Evolutionary conservation across 345 rosid genomes (phyloP).

Genomic region (Nasturtium officinale): DNA sequence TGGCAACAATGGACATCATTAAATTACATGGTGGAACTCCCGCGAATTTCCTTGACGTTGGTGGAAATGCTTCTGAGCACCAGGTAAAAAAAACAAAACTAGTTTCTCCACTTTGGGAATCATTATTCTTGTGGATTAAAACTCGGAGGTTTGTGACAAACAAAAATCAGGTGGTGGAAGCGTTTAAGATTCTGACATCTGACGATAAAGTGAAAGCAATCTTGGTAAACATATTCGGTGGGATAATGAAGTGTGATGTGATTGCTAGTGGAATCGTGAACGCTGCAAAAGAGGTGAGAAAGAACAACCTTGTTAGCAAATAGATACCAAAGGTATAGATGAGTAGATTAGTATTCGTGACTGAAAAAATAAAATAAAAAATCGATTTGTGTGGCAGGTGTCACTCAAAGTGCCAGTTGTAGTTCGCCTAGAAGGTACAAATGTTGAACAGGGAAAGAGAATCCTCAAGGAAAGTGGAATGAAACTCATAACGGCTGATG

Average conservation of each 20-base stretch:
- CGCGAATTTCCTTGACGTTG: constrained; percentile 97
- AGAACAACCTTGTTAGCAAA: background rate
- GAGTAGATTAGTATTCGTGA: background rate
- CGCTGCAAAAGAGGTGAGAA: constrained; percentile 90
- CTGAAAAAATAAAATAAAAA: background rate
- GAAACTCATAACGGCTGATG: constrained; percentile 87
- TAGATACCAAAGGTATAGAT: background rate
- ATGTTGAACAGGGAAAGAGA: constrained; percentile 86
- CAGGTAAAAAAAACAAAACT: constrained; percentile 57
- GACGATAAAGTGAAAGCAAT: constrained; percentile 99
- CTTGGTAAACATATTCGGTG: constrained; percentile 97
- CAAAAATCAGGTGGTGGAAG: constrained; percentile 79
- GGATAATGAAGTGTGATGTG: constrained; percentile 98
- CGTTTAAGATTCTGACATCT: constrained; percentile 95
- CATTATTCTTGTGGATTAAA: background rate
- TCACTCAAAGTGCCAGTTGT: constrained; percentile 91
- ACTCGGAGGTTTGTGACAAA: background rate
- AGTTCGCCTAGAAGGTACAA: constrained; percentile 77
- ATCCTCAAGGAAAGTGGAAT: constrained; percentile 96
- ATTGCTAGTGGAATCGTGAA: constrained; percentile 98
- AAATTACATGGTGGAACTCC: constrained; percentile 99
- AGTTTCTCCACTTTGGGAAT: background rate
- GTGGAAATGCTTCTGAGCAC: constrained; percentile 96
- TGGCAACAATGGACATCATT: constrained; percentile 99
- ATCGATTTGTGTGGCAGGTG: constrained; percentile 44